Base-by-base conservation (phyloP, 768 basidiomycete species). In the Agaricus sinodeliciosus region DNA sequence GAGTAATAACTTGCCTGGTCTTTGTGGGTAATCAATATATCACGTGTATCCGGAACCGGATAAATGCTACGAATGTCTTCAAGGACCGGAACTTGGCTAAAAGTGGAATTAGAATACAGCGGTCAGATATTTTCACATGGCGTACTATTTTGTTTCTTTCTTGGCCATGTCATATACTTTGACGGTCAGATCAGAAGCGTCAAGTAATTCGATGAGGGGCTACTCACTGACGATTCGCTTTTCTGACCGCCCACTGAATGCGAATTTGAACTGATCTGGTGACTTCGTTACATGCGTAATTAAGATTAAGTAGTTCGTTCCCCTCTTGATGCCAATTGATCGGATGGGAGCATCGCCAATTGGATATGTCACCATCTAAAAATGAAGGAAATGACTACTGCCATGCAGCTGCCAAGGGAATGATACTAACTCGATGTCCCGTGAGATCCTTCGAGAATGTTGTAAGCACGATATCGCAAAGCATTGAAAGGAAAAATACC, bases 211-310 rank as follows among this genome's bases (percentile, higher is more conserved):
- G 42, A 25, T 25, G 19, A 43, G 19, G 8, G 11, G 27, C 11
- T 15, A 45, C 51, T 52, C 50, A 52, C 51, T n/a, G 18, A 52
- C 44, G 13, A 52, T 46, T 22, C 37, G 43, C 27, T 52, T 52
- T 15, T 46, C 51, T 16, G 44, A 46, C 39, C 51, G 51, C n/a
- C 35, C 26, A 46, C 44, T 45, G n/a, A n/a, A n/a, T 7, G 43
- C 44, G 15, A 36, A 43, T 25, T 52, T 34, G 11, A 39, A 45
- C 25, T 39, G 22, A 28, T 52, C 43, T 16, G 43, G 44, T n/a
- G 44, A 52, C 12, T 46, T 44, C 36, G 36, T 37, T 18, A 37
- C 51, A 9, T 45, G 28, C 16, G 36, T 46, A 35, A 52, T 31
- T n/a, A 46, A 15, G 16, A 52, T 46, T n/a, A 52, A 40, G 37